Evolutionary conservation across 305 asterid genomes (phyloP), one percentile per base, ranked within the genome.

Genomic region (Fraxinus baroniana): DNA sequence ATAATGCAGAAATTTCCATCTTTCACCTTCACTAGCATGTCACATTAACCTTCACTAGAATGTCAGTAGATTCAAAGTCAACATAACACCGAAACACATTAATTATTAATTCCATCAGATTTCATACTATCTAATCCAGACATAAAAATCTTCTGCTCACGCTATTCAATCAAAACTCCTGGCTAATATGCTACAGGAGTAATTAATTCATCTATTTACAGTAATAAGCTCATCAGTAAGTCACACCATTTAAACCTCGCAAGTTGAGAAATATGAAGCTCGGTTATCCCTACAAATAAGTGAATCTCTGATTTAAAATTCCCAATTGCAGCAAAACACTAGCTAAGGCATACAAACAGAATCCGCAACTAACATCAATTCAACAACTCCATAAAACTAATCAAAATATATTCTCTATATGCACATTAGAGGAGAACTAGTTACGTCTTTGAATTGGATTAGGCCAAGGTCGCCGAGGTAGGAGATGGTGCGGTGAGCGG

Each of bases 391-490:
- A 32, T 7, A 70, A 79, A 84, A 82, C 44, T 74, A 83, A 87
- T 30, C 68, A 39, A 78, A 76, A 26, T 41, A 68, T 49, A 52
- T 5, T 79, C 32, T 60, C 20, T 60, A 62, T n/a, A 28, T 70
- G 78, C 3, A 46, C 2, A 18, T 80, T 46, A 66, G 1, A 32
- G 32, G 37, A 9, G 5, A 13, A 17, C 18, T 73, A 82, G 92
- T 46, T 41, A 97, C 99, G 81, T 94, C 98, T 92, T 94, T 97
- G 92, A 97, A 91, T 82, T 44, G 55, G 55, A 44, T 44, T 12
- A 94, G 96, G 32, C 97, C 99, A 80, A 97, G 90, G 71, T 97
- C 97, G 64, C 99, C 99, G 86, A 97, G 94, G 82, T 94, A 93
- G 82, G 94, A 90, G 64, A 92, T 89, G 80, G 98, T 86, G 85